Base-by-base conservation (phyloP, 2,329 filamentous ascomycete species). In the Curvularia verruculosa region DNA sequence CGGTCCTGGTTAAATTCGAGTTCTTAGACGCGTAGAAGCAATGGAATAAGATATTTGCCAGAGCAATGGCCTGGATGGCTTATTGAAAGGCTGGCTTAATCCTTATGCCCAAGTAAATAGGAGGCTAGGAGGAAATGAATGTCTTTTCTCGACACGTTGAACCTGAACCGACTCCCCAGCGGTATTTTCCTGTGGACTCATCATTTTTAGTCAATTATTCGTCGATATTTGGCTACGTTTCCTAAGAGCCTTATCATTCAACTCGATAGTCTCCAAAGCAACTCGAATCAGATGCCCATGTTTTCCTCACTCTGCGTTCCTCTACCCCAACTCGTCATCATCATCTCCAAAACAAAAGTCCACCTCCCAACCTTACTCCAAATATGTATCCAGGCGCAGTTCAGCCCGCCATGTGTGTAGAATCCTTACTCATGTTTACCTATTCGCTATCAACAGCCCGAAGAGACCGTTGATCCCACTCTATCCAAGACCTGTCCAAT, bases 1-100 rank as follows among this genome's bases (percentile, higher is more conserved):
- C 84, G 3, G 56, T 90, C 43, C 75, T 89, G 28, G 82, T 89
- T 5, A 85, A 79, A 64, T 87, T 89, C 70, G 83, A 87, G 54
- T 68, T 89, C 51, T 26, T 67, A 15, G 67, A 72, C 12, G 13
- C 65, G 1, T 73, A 69, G 59, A 34, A 58, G 50, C 13, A 26
- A 23, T 24, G 18, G 36, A 3, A 23, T 40, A 29, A 5, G 23
- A 8, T 44, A 40, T 19, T 26, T 41, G n/a, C 29, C 34, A 28
- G 29, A 41, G 41, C 18, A 45, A 48, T 23, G 15, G 36, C 24
- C 34, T 39, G 21, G 47, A 47, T 12, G 40, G 26, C 21, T 45
- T 40, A n/a, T 40, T 12, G 5, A 50, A 24, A 21, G 40, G 40
- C 13, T 54, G 40, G 26, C 41, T 46, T n/a, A 45, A 31, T 29